A percentile compares a stretch with the other conserved stretches of the same genome.
These are phyloP conservation scores for Eremomyces bilateralis DNA, from an alignment of 495 filamentous ascomycete genomes.

Conservation along the genomic window DNA sequence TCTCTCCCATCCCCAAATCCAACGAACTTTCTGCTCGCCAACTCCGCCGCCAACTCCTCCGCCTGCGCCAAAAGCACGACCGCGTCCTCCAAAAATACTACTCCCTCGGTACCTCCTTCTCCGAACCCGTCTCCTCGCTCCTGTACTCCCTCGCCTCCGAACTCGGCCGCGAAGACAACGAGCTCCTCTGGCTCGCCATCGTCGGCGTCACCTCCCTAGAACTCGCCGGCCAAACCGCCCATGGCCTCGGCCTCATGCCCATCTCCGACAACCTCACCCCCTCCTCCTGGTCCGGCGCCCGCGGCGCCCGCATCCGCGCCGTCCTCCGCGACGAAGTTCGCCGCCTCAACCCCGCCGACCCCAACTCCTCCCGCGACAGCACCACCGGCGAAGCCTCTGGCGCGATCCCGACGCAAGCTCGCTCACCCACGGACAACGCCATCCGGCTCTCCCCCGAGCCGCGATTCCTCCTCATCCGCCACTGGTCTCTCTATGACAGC, in stretches of 20 bases:
- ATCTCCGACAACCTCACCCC: conserved; percentile 28
- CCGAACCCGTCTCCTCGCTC: conserved; percentile 82
- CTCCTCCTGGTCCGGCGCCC: conserved; percentile 59
- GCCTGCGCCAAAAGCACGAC: conserved; percentile 57
- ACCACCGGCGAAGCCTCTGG: conserved; percentile 34
- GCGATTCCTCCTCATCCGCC: conserved; percentile 75
- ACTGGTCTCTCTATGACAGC: conserved; percentile 95
- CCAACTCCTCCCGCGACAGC: conserved; percentile 19
- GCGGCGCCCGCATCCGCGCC: conserved; percentile 64
- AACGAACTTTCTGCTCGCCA: conserved; percentile 38
- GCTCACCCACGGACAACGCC: conserved; percentile 72
- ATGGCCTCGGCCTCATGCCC: conserved; percentile 49
- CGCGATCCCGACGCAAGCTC: conserved; percentile 69
- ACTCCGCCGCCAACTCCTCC: conserved; percentile 49
- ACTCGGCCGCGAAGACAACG: conserved; percentile 87
- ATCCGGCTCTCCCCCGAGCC: conserved; percentile 90
- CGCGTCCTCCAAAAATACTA: conserved; percentile 57
- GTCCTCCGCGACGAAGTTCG: conserved; percentile 85
- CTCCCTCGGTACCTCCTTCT: conserved; percentile 66
- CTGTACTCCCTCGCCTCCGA: conserved; percentile 89
- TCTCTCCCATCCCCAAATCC: conserved; percentile 23
- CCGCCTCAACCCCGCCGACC: conserved; percentile 58
- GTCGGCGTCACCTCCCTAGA: conserved; percentile 83
- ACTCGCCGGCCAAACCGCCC: conserved; percentile 67
- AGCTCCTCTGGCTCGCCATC: conserved; percentile 83